phyloP scores from a whole-genome alignment of 345 rosid species.

The Lumnitzera racemosa region DNA sequence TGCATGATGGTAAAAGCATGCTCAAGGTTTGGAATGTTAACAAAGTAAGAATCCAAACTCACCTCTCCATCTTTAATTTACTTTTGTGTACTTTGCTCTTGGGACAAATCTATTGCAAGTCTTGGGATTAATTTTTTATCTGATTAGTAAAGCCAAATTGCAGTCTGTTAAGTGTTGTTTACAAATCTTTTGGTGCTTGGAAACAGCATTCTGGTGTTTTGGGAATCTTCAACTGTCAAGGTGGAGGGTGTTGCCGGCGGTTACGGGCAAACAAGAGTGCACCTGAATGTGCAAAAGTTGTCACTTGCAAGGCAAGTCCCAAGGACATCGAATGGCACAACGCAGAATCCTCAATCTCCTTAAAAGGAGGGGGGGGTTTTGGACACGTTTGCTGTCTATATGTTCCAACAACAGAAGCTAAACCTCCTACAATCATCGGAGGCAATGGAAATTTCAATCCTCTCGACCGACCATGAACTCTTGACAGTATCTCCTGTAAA shows the following conservation, averaged over 20 bases:
- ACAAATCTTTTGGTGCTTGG: no score
- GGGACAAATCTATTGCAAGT: no score
- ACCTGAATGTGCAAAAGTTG: slow-evolving; percentile 43
- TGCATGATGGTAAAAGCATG: slow-evolving; percentile 97
- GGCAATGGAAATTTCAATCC: slow-evolving; percentile 44
- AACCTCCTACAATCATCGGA: slow-evolving; percentile 44
- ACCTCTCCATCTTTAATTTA: no score
- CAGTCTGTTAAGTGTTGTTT: no score
- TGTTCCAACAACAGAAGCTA: slow-evolving; percentile 58
- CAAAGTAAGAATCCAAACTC: slow-evolving; percentile 36
- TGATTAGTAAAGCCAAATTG: no score
- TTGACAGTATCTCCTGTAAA: slow-evolving; percentile 64
- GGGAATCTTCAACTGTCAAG: slow-evolving; percentile 95
- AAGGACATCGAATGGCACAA: slow-evolving; percentile 75
- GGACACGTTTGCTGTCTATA: slow-evolving; percentile 55
- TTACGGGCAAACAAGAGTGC: slow-evolving; percentile 66
- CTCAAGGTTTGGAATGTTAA: slow-evolving; percentile 98
- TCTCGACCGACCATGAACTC: slow-evolving; percentile 78
- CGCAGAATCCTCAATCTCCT: slow-evolving; percentile 57
- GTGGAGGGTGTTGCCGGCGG: slow-evolving; percentile 93
- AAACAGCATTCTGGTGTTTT: slow-evolving; percentile 8
- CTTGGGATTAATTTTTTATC: no score
- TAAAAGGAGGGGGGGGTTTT: slow-evolving; percentile 59
- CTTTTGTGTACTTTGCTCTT: no score
- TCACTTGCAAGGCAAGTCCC: slow-evolving; percentile 48